Percentiles rank a stretch among this genome's conserved stretches.
These are phyloP conservation scores for Escovopsis sp. DNA, from an alignment of 2,329 filamentous ascomycete species.

Conservation along the genomic window DNA sequence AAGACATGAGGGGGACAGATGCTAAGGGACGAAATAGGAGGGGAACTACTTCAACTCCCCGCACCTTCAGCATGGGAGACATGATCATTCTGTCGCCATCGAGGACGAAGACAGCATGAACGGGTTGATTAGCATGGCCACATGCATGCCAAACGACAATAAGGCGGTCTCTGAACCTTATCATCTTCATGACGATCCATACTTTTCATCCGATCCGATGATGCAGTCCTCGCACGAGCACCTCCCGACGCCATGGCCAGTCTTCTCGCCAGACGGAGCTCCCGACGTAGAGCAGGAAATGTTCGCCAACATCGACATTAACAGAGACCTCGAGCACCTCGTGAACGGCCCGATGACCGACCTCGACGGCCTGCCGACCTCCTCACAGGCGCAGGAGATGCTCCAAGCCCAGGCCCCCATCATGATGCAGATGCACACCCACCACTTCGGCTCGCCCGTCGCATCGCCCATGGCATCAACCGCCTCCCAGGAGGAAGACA, in stretches of 20 bases:
- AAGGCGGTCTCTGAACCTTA: no score
- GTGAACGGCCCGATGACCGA: not conserved
- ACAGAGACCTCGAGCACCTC: not conserved
- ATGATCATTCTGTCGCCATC: not conserved
- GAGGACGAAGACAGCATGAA: not conserved
- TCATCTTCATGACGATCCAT: no score
- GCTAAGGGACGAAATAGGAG: not conserved
- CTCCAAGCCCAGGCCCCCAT: no score
- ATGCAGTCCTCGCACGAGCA: no score
- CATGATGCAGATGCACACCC: not conserved
- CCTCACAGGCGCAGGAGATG: not conserved
- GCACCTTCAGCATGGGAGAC: not conserved
- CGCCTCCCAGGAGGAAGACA: not conserved
- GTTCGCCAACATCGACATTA: not conserved
- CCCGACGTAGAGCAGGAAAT: not conserved
- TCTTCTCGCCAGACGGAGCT: not conserved
- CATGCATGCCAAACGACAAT: no score
- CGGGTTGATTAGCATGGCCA: no score
- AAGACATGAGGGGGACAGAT: not conserved
- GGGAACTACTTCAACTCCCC: conserved; percentile 1
- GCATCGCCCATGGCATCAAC: not conserved
- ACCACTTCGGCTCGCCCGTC: not conserved
- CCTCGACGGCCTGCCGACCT: not conserved
- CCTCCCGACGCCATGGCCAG: no score
- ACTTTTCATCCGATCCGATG: no score